Conservation (phyloP, 176 grass and related monocot species). For the Chrysopogon serrulatus region DNA sequence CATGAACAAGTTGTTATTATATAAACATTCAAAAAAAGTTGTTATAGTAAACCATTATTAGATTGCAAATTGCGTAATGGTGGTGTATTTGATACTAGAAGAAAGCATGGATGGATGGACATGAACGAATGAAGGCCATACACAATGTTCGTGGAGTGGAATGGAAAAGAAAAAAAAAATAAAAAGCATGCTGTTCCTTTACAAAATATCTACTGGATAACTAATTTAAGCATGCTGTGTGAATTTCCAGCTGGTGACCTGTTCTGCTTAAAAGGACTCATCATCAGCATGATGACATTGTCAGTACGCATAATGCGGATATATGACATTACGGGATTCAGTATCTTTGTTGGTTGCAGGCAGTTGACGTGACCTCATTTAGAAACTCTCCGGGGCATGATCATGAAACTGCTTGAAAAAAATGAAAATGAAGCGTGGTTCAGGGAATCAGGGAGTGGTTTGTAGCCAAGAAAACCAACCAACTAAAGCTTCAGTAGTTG, state of each 20-base stretch:
- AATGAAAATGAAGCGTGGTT: background rate
- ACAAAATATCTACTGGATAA: no score
- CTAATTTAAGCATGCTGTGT: background rate
- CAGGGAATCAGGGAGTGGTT: background rate
- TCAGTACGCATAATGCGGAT: background rate
- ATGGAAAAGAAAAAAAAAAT: no score
- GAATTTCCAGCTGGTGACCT: no score
- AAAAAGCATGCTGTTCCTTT: no score
- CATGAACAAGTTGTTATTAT: no score
- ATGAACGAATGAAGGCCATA: no score
- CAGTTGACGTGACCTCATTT: constrained; percentile 6
- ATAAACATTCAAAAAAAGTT: no score
- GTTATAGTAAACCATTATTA: no score
- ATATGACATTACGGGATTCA: background rate
- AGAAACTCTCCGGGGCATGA: background rate
- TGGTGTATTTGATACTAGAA: no score
- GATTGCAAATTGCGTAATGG: no score
- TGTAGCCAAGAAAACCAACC: background rate
- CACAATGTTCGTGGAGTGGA: background rate
- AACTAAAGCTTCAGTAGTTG: background rate
- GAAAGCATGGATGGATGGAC: no score
- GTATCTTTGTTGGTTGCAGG: background rate
- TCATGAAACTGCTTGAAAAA: background rate
- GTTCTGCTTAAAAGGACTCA: background rate
- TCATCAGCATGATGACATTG: background rate